phyloP scores from a whole-genome alignment of 495 filamentous ascomycete genomes.

The Beverwykella pulmonaria region DNA sequence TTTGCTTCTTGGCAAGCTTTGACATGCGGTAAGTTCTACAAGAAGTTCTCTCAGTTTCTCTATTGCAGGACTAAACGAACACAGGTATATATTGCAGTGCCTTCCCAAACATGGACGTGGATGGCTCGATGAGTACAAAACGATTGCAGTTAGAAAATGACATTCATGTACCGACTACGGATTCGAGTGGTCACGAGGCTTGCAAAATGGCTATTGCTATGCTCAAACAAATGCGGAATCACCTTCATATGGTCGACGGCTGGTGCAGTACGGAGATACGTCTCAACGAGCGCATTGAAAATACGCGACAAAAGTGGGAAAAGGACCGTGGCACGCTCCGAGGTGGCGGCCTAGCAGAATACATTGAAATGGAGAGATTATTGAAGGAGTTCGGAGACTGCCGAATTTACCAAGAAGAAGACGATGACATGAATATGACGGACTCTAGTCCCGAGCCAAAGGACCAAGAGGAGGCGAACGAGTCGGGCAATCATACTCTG shows the following conservation, averaged over 20 bases:
- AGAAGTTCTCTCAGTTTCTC: neutral
- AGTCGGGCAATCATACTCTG: neutral
- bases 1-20: constrained; percentile 84
- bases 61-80: neutral
- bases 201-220: constrained; percentile 40
- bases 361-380: constrained; percentile 59
- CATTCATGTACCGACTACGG: constrained; percentile 33
- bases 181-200: neutral
- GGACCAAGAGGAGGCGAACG: neutral
- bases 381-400: constrained; percentile 61
- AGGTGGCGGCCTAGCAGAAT: constrained; percentile 73
- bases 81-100: constrained; percentile 67
- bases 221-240: constrained; percentile 64
- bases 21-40: constrained; percentile 54
- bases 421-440: constrained; percentile 44
- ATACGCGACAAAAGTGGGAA: neutral
- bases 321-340: neutral
- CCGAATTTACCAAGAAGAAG: constrained; percentile 39
- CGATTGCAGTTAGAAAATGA: constrained; percentile 42
- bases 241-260: constrained; percentile 69
- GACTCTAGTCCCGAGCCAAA: constrained; percentile 14
- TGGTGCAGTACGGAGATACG: constrained; percentile 59
- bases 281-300: neutral
- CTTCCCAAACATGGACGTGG: constrained; percentile 77
- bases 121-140: neutral